Base-by-base conservation (phyloP, 306 rosid species). In the Clitoria ternatea region DNA sequence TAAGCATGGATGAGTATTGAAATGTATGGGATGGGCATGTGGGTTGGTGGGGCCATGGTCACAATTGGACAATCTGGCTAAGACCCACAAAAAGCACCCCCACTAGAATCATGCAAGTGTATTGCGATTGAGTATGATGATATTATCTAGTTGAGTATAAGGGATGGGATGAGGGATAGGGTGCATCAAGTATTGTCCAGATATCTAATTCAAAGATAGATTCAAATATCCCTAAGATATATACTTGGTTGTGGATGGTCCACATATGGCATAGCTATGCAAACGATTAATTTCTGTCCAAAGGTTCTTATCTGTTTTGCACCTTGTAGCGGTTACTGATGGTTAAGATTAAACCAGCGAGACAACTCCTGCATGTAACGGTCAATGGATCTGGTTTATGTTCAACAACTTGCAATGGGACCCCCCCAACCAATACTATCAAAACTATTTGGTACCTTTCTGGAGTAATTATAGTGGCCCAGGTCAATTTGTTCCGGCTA, bases 11-110 rank as follows among this genome's bases (percentile, higher is more conserved):
- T 13, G 63, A 62, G 60, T n/a, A n/a, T 52, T 24, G 49, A 62
- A 63, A 47, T 42, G 75, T 29, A 65, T 73, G 79, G 76, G 65
- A 50, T 82, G 87, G 81, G 87, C 85, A 85, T 91, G 93, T 89
- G 91, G 63, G 86, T 66, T 79, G 84, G 91, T 87, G 75, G 93
- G 97, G 89, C 18, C 84, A 76, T 32, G 44, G 70, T 48, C 20
- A 77, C 63, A 85, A 86, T 85, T 61, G 88, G 85, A 88, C 88
- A 60, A 79, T 84, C 88, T 82, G 82, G 75, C 85, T 39, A 50
- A 47, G 76, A 33, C 83, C 79, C 72, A 37, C 36, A n/a, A 61
- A 30, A 1, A n/a, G n/a, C n/a, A n/a, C 17, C 44, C 5, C 84
- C 84, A 80, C 88, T 74, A 76, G 78, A 83, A 82, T 85, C 76